phyloP scores from a whole-genome alignment of 2,329 filamentous ascomycete genomes.

The Fusarium sp. region DNA sequence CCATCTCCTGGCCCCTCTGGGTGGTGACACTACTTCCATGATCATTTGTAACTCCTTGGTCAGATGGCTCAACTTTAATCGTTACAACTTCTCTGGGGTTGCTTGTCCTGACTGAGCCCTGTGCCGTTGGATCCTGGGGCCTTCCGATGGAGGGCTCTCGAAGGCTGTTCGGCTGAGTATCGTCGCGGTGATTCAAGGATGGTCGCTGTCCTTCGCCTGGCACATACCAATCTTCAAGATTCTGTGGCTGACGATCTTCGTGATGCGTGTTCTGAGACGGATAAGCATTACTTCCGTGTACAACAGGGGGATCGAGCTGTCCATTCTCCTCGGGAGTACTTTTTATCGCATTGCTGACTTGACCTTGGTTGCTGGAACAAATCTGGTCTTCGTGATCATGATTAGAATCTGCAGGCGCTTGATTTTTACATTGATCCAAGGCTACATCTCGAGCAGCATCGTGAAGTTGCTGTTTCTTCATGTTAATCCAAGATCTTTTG shows the following conservation, averaged over 20 bases:
- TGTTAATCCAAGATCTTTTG: neutral
- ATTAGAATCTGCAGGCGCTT: rapidly evolving
- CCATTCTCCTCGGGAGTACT: neutral
- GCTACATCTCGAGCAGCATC: neutral
- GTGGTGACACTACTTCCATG: rapidly evolving
- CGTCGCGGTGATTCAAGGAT: no score
- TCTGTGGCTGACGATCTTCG: no score
- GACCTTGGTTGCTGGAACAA: rapidly evolving
- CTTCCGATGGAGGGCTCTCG: neutral
- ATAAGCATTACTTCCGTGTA: no score
- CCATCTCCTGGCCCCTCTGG: neutral
- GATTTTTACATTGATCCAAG: rapidly evolving
- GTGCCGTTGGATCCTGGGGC: neutral
- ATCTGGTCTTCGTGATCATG: rapidly evolving
- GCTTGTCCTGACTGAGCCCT: no score
- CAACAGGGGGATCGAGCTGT: neutral
- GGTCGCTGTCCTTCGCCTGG: neutral
- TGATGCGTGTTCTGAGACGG: no score
- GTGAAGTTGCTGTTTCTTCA: rapidly evolving
- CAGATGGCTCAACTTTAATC: rapidly evolving
- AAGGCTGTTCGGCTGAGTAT: neutral
- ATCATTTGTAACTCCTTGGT: neutral
- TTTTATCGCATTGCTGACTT: neutral
- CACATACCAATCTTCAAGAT: no score
- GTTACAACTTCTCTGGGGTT: rapidly evolving